Percentiles rank a stretch among this genome's conserved stretches.
phyloP scores from a whole-genome alignment of 805 yeast species.

The Wickerhamomyces bovis region DNA sequence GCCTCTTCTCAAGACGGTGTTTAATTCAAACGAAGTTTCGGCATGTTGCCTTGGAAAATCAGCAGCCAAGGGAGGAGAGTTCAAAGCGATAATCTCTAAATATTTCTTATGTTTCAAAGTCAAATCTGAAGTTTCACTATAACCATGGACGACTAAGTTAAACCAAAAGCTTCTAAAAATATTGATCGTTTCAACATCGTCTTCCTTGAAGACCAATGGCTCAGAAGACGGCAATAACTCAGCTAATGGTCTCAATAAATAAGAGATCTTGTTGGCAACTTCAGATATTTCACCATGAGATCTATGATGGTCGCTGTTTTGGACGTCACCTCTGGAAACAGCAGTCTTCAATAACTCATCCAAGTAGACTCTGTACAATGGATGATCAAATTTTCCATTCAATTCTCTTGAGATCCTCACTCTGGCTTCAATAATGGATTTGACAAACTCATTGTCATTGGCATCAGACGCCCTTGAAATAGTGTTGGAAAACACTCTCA shows the following conservation, averaged over 20 bases:
- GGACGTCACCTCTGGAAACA: slow-evolving; percentile 75
- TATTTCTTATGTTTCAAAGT: slow-evolving; percentile 40
- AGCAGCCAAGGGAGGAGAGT: slow-evolving; percentile 82
- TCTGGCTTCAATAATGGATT: slow-evolving; percentile 46
- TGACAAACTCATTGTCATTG: slow-evolving; percentile 32
- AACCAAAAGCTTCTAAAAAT: slow-evolving; percentile 90
- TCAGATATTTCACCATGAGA: slow-evolving; percentile 65
- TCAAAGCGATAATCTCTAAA: slow-evolving; percentile 70
- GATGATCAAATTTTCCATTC: slow-evolving; percentile 27
- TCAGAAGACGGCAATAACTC: slow-evolving; percentile 55
- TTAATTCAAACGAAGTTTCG: slow-evolving; percentile 88
- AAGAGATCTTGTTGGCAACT: slow-evolving; percentile 62
- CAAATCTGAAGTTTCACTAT: slow-evolving; percentile 52
- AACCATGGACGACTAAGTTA: slow-evolving; percentile 89
- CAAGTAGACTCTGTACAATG: slow-evolving; percentile 51
- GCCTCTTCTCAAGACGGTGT: slow-evolving; percentile 84
- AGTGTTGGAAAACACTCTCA: slow-evolving; percentile 50
- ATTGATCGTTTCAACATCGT: slow-evolving; percentile 42
- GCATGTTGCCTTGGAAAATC: slow-evolving; percentile 75
- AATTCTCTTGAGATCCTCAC: slow-evolving; percentile 33
- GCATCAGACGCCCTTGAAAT: slow-evolving; percentile 38
- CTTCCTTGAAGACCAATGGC: slow-evolving; percentile 34
- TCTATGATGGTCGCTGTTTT: slow-evolving; percentile 69
- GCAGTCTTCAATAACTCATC: slow-evolving; percentile 61
- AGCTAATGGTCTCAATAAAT: slow-evolving; percentile 69